Conservation (phyloP, 129 eudicot genomes). For the Chrysanthemum seticuspe region DNA sequence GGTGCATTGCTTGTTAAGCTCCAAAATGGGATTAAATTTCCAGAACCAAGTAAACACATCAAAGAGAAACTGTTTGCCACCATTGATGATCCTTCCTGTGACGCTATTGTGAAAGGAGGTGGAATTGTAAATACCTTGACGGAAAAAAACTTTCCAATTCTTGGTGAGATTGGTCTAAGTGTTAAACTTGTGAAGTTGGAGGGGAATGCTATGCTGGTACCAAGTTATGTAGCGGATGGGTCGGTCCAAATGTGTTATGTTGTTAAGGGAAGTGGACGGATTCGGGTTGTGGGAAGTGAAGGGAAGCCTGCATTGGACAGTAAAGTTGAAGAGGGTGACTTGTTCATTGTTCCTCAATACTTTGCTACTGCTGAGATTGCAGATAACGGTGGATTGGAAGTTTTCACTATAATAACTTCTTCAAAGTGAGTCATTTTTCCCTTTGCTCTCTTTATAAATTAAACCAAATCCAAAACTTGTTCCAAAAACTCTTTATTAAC, state of each 20-base stretch:
- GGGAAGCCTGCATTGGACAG: slow-evolving; percentile 38
- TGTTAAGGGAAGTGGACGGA: slow-evolving; percentile 42
- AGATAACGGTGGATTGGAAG: slow-evolving; percentile 47
- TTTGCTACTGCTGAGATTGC: slow-evolving; percentile 36
- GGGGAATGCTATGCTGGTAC: slow-evolving; percentile 35
- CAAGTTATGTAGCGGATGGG: slow-evolving; percentile 37
- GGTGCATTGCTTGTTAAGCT: slow-evolving; percentile 33
- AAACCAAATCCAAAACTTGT: neutral
- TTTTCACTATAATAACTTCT: slow-evolving; percentile 41
- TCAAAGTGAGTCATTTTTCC: slow-evolving; percentile 41
- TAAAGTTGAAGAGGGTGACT: slow-evolving; percentile 36
- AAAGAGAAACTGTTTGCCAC: slow-evolving; percentile 11
- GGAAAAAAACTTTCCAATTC: slow-evolving; percentile 25
- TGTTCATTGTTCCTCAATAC: slow-evolving; percentile 58
- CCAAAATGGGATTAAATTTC: slow-evolving; percentile 28
- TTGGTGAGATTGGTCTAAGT: slow-evolving; percentile 48
- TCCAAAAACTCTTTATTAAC: too few species aligned
- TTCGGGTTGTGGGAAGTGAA: slow-evolving; percentile 50
- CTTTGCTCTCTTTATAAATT: too few species aligned
- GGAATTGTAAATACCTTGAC: slow-evolving; percentile 26
- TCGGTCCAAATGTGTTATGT: slow-evolving; percentile 41
- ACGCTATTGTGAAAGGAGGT: slow-evolving; percentile 19
- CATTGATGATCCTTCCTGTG: slow-evolving; percentile 9
- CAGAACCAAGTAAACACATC: slow-evolving; percentile 18
- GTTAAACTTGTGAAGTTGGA: slow-evolving; percentile 39